These are phyloP conservation scores for Lactarius sanguifluus DNA, from an alignment of 768 basidiomycete species.

Conservation along the genomic window DNA sequence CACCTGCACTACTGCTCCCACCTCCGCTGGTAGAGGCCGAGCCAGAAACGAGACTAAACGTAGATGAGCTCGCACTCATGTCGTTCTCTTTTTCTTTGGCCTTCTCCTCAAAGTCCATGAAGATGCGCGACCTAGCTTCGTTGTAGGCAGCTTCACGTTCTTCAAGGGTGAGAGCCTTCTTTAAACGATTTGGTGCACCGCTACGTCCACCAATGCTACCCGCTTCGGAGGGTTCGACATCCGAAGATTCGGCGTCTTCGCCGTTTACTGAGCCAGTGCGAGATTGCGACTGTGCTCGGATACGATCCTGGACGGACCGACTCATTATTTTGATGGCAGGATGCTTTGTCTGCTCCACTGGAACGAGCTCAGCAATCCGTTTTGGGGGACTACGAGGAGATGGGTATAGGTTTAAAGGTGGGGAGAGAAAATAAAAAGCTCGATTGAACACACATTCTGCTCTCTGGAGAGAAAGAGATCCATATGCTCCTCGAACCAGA, in stretches of 20 bases:
- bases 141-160: slow-evolving; percentile 90
- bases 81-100: slow-evolving; percentile 60
- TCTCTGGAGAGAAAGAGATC: slow-evolving; percentile 58
- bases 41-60: slow-evolving; percentile 66
- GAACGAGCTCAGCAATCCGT: slow-evolving; percentile 74
- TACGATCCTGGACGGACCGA: slow-evolving; percentile 54
- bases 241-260: slow-evolving; percentile 76
- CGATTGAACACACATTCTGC: slow-evolving; percentile 63
- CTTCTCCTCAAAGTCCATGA: slow-evolving; percentile 77
- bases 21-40: slow-evolving; percentile 60
- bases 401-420: slow-evolving; percentile 27
- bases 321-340: slow-evolving; percentile 92
- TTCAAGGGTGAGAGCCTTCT: slow-evolving; percentile 76
- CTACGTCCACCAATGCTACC: slow-evolving; percentile 75
- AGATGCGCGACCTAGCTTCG: slow-evolving; percentile 81
- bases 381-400: slow-evolving; percentile 56
- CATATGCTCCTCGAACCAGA: slow-evolving; percentile 58
- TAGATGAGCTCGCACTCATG: slow-evolving; percentile 74
- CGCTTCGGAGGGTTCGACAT: slow-evolving; percentile 75
- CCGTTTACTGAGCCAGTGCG: slow-evolving; percentile 70
- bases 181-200: slow-evolving; percentile 53
- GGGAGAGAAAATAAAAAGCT: slow-evolving; percentile 7
- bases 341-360: slow-evolving; percentile 63
- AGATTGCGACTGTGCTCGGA: slow-evolving; percentile 59
- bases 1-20: slow-evolving; percentile 58